phyloP scores from a whole-genome alignment of 805 yeast species.

The Saccharomyces eubayanus region DNA sequence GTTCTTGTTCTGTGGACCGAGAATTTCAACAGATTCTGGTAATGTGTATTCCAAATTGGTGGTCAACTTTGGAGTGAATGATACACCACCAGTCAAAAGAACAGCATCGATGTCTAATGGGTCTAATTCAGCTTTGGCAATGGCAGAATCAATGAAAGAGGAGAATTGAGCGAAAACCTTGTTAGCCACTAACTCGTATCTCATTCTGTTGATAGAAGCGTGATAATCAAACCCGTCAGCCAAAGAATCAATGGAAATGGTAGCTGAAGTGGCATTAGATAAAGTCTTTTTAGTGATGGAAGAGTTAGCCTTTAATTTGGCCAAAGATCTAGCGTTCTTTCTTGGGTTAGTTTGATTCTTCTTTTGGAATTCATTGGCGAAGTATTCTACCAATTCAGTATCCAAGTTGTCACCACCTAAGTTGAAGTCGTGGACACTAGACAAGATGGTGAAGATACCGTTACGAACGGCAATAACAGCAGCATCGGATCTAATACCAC shows the following conservation, averaged over 20 bases:
- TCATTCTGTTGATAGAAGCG: constrained; percentile 84
- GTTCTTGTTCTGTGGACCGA: constrained; percentile 68
- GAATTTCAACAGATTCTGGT: constrained; percentile 61
- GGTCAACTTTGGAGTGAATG: constrained; percentile 88
- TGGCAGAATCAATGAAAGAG: constrained; percentile 62
- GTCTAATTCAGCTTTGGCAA: constrained; percentile 77
- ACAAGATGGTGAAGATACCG: constrained; percentile 81
- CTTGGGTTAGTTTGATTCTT: constrained; percentile 76
- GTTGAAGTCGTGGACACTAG: constrained; percentile 72
- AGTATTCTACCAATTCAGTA: constrained; percentile 65
- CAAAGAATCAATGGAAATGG: constrained; percentile 88
- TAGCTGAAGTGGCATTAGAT: constrained; percentile 79
- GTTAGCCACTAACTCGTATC: constrained; percentile 84
- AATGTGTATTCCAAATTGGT: constrained; percentile 62
- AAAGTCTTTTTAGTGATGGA: constrained; percentile 83
- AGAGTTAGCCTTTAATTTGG: constrained; percentile 80
- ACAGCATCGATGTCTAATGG: constrained; percentile 84
- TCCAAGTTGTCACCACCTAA: constrained; percentile 89
- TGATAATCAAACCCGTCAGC: constrained; percentile 93
- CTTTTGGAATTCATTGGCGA: constrained; percentile 91
- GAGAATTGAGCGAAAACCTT: constrained; percentile 68
- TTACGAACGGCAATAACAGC: constrained; percentile 91
- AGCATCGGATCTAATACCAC: constrained; percentile 92
- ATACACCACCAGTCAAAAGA: constrained; percentile 84
- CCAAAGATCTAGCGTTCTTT: constrained; percentile 71